Evolutionary conservation across 495 filamentous ascomycete species (phyloP).

Genomic region (Talaromyces nanjingensis): DNA sequence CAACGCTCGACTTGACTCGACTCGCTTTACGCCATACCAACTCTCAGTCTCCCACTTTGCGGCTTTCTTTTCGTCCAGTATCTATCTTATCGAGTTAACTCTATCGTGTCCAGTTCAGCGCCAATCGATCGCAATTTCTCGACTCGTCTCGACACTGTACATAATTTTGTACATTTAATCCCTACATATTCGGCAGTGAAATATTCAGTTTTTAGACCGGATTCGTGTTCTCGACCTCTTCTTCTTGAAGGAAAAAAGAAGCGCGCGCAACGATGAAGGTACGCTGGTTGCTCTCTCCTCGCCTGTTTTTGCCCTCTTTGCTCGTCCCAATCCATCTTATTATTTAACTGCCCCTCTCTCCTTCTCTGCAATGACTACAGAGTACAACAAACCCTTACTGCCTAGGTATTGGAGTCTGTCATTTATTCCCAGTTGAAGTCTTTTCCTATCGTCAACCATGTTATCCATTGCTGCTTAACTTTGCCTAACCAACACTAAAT

Average conservation of each 20-base stretch:
- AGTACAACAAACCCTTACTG: not conserved
- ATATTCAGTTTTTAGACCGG: not conserved
- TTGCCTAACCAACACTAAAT: not conserved
- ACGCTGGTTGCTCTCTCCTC: slow-evolving; percentile 8
- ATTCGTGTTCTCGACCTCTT: not conserved
- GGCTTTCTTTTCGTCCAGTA: not conserved
- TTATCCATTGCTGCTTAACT: not conserved
- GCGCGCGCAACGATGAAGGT: slow-evolving; percentile 8
- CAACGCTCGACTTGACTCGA: not conserved
- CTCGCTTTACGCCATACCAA: not conserved
- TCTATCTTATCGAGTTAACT: not conserved
- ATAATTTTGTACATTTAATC: not conserved
- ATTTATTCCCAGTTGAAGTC: not conserved
- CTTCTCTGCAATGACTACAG: not conserved
- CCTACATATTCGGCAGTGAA: not conserved
- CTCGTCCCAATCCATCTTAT: slow-evolving; percentile 28
- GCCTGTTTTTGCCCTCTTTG: slow-evolving; percentile 25
- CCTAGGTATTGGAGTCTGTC: not conserved
- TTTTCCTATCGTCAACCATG: not conserved
- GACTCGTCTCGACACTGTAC: not conserved
- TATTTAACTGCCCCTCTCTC: slow-evolving; percentile 2
- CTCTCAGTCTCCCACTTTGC: not conserved
- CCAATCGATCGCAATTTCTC: not conserved
- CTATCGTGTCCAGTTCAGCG: not conserved
- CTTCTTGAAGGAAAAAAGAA: not conserved